phyloP scores from a whole-genome alignment of 306 rosid species.

The Lablab purpureus region DNA sequence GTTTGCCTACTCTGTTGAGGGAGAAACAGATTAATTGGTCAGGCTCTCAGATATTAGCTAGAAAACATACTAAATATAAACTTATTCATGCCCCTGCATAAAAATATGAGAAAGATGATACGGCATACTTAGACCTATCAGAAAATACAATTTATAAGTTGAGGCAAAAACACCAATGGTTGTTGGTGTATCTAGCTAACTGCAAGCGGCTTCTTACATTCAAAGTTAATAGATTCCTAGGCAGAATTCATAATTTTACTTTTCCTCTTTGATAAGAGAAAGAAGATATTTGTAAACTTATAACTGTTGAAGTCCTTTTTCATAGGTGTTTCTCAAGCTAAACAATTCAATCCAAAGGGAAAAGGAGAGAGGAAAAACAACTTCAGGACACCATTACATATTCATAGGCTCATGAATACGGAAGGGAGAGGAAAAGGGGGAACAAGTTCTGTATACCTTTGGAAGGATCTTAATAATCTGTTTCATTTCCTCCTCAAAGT shows the following conservation, averaged over 20 bases:
- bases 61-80: not conserved
- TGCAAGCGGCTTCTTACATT: slow-evolving; percentile 14
- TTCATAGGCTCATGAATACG: slow-evolving; percentile 15
- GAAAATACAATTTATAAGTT: not conserved
- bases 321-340: slow-evolving; percentile 15
- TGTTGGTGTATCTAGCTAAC: not conserved
- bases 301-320: not conserved
- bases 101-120: slow-evolving; percentile 7
- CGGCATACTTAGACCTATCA: not conserved
- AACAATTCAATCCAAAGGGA: slow-evolving; percentile 1
- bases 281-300: not conserved
- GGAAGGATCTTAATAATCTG: slow-evolving; percentile 85
- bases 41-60: slow-evolving; percentile 1
- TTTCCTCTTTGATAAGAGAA: slow-evolving; percentile 8
- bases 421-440: not conserved
- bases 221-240: slow-evolving; percentile 10
- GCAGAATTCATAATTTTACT: not conserved
- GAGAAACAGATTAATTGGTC: slow-evolving; percentile 47
- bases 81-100: not conserved
- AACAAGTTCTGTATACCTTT: slow-evolving; percentile 60
- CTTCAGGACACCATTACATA: not conserved
- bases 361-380: slow-evolving; percentile 5
- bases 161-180: slow-evolving; percentile 19
- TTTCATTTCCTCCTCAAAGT: slow-evolving; percentile 97
- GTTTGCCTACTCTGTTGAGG: slow-evolving; percentile 89